Evolutionary conservation across 2,329 filamentous ascomycete species (phyloP).

Genomic region (Huntiella omanensis): DNA sequence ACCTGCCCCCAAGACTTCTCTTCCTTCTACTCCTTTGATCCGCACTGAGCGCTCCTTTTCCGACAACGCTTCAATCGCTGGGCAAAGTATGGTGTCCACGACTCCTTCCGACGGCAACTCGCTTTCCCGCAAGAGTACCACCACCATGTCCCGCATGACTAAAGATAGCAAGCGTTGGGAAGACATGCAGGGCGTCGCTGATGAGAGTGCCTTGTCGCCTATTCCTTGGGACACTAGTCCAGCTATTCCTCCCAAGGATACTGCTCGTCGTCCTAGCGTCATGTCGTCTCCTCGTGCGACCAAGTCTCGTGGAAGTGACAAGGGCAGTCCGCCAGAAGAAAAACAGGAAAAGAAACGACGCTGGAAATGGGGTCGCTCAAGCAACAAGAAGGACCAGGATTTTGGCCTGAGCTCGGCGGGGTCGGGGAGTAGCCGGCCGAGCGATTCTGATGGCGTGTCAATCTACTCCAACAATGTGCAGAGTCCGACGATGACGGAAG

Average conservation of each 20-base stretch:
- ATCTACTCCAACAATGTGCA: constrained; percentile 1
- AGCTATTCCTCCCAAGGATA: not conserved
- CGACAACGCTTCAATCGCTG: constrained; percentile 3
- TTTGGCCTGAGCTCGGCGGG: constrained; percentile 2
- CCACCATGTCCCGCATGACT: not conserved
- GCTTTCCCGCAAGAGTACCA: constrained; percentile 1
- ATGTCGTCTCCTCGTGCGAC: not conserved
- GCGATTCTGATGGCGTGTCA: not conserved
- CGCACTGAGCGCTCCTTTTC: not conserved
- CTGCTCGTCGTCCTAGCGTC: not conserved
- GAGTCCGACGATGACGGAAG: not conserved
- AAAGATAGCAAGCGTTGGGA: constrained; percentile 6
- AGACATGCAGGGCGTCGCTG: constrained; percentile 5
- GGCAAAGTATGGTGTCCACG: not conserved
- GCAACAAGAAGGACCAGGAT: not conserved
- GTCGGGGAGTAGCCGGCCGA: constrained; percentile 1
- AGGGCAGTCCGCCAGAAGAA: not conserved
- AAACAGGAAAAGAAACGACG: constrained; percentile 5
- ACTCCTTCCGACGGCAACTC: constrained; percentile 1
- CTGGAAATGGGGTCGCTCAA: constrained; percentile 9
- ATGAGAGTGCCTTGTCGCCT: constrained; percentile 1
- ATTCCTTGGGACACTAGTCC: constrained; percentile 5
- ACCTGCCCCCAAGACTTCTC: not conserved
- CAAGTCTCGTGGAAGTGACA: not conserved
- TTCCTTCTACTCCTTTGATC: not conserved